Percentiles rank a stretch among this genome's conserved stretches.
Conservation (phyloP, 2,329 filamentous ascomycete genomes). For the Colletotrichum somersetense region DNA sequence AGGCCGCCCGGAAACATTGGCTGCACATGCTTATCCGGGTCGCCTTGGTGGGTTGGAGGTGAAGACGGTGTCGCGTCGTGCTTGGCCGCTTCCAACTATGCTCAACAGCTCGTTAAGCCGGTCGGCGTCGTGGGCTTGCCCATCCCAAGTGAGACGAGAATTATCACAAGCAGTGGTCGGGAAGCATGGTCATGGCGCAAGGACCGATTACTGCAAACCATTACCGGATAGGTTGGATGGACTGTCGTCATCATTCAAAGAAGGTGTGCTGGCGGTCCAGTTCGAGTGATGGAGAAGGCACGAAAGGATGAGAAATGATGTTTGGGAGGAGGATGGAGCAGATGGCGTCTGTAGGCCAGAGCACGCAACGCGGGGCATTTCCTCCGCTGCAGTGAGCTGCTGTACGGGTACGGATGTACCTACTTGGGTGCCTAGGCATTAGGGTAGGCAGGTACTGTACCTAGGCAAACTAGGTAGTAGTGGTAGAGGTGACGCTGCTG, state of each 20-base stretch:
- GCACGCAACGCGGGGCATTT: constrained; percentile 30
- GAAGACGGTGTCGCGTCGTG: too few species aligned
- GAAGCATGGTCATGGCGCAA: background rate
- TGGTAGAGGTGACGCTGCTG: background rate
- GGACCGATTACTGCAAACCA: background rate
- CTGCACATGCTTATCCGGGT: too few species aligned
- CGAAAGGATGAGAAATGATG: background rate
- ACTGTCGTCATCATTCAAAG: background rate
- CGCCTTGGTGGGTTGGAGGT: too few species aligned
- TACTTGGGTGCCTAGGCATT: too few species aligned
- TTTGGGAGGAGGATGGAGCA: background rate
- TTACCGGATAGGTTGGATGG: background rate
- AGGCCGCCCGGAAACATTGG: too few species aligned
- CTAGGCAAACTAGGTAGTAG: too few species aligned
- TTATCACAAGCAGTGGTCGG: background rate
- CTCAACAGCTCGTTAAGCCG: background rate
- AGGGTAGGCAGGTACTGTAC: too few species aligned
- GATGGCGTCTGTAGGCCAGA: background rate
- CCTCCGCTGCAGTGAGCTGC: constrained; percentile 14
- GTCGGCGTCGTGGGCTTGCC: background rate
- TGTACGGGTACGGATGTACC: too few species aligned
- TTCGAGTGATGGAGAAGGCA: too few species aligned
- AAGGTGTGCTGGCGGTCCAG: background rate
- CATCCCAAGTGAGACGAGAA: background rate
- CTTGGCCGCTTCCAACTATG: too few species aligned